Base-by-base conservation (phyloP, 208 protist species). In the Endotrypanum monterogeii region DNA sequence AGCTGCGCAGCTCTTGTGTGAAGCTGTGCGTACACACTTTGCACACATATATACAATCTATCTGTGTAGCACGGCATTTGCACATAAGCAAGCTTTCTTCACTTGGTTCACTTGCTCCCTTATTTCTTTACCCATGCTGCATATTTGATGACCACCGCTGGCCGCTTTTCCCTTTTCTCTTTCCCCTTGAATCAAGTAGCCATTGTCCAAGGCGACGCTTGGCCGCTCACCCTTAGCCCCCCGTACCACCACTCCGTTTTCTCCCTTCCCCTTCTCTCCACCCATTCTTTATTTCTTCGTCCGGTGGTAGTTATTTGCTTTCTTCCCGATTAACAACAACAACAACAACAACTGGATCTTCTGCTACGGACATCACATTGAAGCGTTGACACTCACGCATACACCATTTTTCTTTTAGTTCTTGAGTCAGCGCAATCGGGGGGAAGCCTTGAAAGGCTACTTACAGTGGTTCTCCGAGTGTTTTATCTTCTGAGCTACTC, bases 231-330 rank as follows among this genome's bases (percentile, higher is more conserved):
- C 5, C 55, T 30, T 16, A 20, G 20, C 32, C 58, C 18, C 16
- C 11, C 5, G 14, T 30, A n/a, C n/a, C 6, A 20, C 12, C 37
- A 28, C 44, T 18, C 63, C 18, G 20, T 66, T 8, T 51, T 7
- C 23, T 32, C 41, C 30, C 44, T 51, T 68, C 44, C 35, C 39
- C 25, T 65, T 25, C 28, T 32, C 57, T 63, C 41, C 32, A 41
- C 57, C 14, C 32, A 5, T 44, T 63, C 32, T 63, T 67, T 51
- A 67, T 67, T 67, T 23, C n/a, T n/a, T n/a, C n/a, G n/a, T n/a
- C n/a, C n/a, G n/a, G 16, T 57, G 54, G 7, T 57, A 28, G 16
- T 14, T 20, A 20, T 57, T 57, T 57, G 54, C 1, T 57, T 57
- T 7, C n/a, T 57, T 23, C 20, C 20, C 7, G 4, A 2, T 23